Percentiles rank a stretch among this genome's conserved stretches.
Evolutionary conservation across 257 asterid species (phyloP).

Genomic region (Solanum tarijense): DNA sequence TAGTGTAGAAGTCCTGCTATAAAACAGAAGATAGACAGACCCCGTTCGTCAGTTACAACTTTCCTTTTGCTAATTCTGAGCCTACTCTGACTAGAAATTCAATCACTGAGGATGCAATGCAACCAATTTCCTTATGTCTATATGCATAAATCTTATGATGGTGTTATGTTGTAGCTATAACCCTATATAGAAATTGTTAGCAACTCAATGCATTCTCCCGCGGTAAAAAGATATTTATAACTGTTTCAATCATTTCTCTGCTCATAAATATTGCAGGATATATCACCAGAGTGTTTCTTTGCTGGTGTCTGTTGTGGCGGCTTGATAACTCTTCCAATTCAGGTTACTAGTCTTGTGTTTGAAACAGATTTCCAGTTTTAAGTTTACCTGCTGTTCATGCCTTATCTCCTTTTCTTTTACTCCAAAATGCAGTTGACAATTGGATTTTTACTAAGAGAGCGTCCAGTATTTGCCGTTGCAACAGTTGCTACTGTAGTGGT

Average conservation of each 20-base stretch:
- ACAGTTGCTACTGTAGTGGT: constrained; percentile 83
- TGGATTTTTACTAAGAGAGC: constrained; percentile 72
- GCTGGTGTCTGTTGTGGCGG: constrained; percentile 95
- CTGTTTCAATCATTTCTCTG: not conserved
- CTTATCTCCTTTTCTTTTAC: not conserved
- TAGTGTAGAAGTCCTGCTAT: not conserved
- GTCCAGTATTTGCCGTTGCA: constrained; percentile 71
- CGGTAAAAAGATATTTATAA: not conserved
- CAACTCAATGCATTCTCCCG: not conserved
- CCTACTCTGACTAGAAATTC: not conserved
- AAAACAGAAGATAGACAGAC: not conserved
- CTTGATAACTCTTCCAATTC: constrained; percentile 67
- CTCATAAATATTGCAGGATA: constrained; percentile 35
- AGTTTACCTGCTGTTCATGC: not conserved
- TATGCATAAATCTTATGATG: not conserved
- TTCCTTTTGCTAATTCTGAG: not conserved
- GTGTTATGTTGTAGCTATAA: not conserved
- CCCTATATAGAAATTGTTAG: not conserved
- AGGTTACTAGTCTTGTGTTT: constrained; percentile 27
- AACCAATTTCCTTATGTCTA: not conserved
- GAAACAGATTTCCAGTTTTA: not conserved
- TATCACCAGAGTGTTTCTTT: constrained; percentile 79
- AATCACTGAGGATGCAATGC: not conserved
- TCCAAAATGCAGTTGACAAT: constrained; percentile 46
- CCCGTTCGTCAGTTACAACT: not conserved